Evolutionary conservation across 257 asterid genomes (phyloP).

Genomic region (Solanum pennellii): DNA sequence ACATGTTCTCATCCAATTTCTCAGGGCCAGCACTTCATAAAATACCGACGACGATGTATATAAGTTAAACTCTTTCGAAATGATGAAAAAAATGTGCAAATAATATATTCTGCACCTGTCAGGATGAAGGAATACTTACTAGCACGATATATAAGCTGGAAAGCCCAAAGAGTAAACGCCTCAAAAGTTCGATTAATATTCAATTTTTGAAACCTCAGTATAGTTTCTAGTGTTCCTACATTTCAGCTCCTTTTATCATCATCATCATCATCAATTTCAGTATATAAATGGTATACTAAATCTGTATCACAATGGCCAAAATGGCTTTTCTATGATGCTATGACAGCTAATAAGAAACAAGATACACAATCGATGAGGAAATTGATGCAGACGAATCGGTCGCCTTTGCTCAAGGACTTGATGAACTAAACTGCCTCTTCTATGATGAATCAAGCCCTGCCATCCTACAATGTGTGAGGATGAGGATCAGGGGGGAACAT

Average conservation of each 20-base stretch:
- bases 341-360: not conserved
- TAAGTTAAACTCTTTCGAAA: not conserved
- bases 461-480: conserved; percentile 30
- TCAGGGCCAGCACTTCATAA: not conserved
- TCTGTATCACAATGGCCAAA: not conserved
- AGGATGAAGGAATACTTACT: not conserved
- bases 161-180: not conserved
- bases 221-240: not conserved
- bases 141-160: not conserved
- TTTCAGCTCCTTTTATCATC: not conserved
- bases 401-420: not conserved
- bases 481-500: conserved; percentile 65
- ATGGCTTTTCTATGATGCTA: not conserved
- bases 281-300: not conserved
- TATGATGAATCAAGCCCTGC: not conserved
- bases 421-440: not conserved
- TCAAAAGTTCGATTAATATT: not conserved
- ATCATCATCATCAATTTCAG: not conserved
- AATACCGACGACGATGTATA: not conserved
- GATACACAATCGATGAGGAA: not conserved
- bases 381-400: not conserved
- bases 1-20: not conserved
- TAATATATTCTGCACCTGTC: not conserved
- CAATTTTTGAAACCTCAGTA: not conserved
- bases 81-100: not conserved